Base-by-base conservation (phyloP, 1,284 basidiomycete genomes). In the Cutaneotrichosporon cavernicola region DNA sequence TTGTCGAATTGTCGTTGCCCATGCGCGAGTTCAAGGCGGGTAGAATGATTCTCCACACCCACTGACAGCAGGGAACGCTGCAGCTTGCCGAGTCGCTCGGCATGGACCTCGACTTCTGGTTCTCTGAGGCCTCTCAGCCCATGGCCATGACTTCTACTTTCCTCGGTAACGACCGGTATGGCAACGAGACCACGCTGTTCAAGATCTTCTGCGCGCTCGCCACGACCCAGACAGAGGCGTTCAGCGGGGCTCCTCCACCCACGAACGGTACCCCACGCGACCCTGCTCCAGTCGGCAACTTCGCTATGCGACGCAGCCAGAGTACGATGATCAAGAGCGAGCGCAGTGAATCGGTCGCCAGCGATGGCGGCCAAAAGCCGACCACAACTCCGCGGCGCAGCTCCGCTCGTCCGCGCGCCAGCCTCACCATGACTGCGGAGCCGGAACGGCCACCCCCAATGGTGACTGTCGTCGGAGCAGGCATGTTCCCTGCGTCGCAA, bases 11-110 rank as follows among this genome's bases (percentile, higher is more conserved):
- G 46, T 76, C 76, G 0, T 65, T 81, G 46, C 80, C 80, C 1
- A 77, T 81, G 76, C 74, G 72, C 40, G 80, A 81, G 68, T 81
- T 81, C 65, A 75, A 77, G 65, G 80, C 80, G 65, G 62, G 79
- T 68, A 26, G 26, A 26, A 26, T 26, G 26, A 13, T 4, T 13
- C 11, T 0, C 2, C 40, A 14, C 21, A 30, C 8, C 2, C 2
- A 14, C 32, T 7, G 40, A 63, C 32, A 2, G 8, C 64, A 81
- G 80, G 79, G 75, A 0, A 72, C 76, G 1, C 65, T 81, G 22
- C 68, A 74, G 31, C 66, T 81, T 1, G 78, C 78, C 1, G 80
- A 80, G 40, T 73, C 75, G 47, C 69, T 80, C 22, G 67, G 66
- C 10, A 77, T 79, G 61, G 70, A 72, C 8, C 72, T 81, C 46